These are phyloP conservation scores for Cadophora malorum DNA, from an alignment of 2,329 filamentous ascomycete species.

Conservation along the genomic window DNA sequence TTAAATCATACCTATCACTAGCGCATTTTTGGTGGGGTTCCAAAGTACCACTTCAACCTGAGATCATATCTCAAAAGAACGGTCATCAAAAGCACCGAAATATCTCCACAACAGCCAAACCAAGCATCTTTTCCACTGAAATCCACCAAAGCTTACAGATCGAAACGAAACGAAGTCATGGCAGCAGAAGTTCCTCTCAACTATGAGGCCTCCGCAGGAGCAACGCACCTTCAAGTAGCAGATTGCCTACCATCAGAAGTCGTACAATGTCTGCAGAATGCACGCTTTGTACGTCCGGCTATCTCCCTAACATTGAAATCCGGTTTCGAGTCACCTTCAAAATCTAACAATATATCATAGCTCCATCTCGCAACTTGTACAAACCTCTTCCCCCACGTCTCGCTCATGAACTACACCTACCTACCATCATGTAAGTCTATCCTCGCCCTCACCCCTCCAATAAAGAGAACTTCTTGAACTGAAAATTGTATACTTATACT, in stretches of 20 bases:
- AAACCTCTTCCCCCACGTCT: conserved; percentile 85
- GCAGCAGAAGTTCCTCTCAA: conserved; percentile 67
- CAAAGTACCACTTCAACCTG: not conserved
- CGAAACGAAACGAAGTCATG: conserved; percentile 24
- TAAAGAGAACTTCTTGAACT: too few relatives aligned
- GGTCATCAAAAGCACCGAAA: not conserved
- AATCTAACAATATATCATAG: too few relatives aligned
- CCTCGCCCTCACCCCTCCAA: not conserved
- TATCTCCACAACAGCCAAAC: not conserved
- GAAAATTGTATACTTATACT: not conserved
- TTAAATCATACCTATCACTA: not conserved
- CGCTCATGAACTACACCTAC: conserved; percentile 99
- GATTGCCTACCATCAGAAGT: conserved; percentile 81
- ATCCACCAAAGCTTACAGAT: not conserved
- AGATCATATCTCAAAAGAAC: not conserved
- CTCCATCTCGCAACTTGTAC: conserved; percentile 94
- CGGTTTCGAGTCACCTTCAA: too few relatives aligned
- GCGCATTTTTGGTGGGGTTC: conserved; percentile 4
- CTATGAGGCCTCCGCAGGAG: conserved; percentile 76
- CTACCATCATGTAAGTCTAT: conserved; percentile 65
- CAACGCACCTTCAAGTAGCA: conserved; percentile 69
- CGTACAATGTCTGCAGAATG: conserved; percentile 89
- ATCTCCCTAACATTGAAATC: conserved; percentile 14
- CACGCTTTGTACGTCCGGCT: conserved; percentile 76
- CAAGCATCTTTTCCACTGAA: too few relatives aligned